Conservation (phyloP, 768 basidiomycete species). For the Mycena metata region DNA sequence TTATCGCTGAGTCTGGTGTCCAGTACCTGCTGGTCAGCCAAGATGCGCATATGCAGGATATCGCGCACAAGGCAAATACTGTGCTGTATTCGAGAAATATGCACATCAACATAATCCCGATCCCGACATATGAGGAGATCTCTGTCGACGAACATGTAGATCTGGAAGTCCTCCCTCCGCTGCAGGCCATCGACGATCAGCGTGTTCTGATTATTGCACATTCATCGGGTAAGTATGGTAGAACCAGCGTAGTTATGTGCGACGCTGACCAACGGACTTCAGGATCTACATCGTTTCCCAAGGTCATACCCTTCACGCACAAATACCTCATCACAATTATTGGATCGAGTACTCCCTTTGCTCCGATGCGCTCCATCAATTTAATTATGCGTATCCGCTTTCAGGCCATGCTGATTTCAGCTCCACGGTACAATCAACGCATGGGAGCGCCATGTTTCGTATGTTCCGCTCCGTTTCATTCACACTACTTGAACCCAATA, state of each 20-base stretch:
- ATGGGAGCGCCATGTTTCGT: conserved; percentile 25
- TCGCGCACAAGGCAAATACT: conserved; percentile 9
- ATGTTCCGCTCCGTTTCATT: conserved; percentile 8
- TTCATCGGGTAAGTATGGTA: conserved; percentile 16
- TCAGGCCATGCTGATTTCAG: conserved; percentile 1
- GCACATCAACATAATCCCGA: conserved; percentile 4
- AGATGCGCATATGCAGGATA: conserved; percentile 16
- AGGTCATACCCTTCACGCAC: conserved; percentile 18
- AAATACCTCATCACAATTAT: not conserved
- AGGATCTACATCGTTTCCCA: conserved; percentile 27
- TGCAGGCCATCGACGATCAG: conserved; percentile 15
- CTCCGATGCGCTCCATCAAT: not conserved
- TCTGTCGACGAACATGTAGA: not conserved
- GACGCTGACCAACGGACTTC: too few species aligned
- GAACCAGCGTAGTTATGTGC: conserved; percentile 1
- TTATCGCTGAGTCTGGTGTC: conserved; percentile 16
- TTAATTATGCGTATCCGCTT: not conserved
- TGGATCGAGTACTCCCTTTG: not conserved
- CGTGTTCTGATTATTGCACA: conserved; percentile 18
- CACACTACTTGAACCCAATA: not conserved
- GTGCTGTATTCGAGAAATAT: not conserved
- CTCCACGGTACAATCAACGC: conserved; percentile 7
- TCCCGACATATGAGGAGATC: too few species aligned
- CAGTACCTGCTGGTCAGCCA: conserved; percentile 15
- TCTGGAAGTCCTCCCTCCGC: conserved; percentile 13